Conservation (phyloP, 331 rosid species). For the Prunus yedoensis region DNA sequence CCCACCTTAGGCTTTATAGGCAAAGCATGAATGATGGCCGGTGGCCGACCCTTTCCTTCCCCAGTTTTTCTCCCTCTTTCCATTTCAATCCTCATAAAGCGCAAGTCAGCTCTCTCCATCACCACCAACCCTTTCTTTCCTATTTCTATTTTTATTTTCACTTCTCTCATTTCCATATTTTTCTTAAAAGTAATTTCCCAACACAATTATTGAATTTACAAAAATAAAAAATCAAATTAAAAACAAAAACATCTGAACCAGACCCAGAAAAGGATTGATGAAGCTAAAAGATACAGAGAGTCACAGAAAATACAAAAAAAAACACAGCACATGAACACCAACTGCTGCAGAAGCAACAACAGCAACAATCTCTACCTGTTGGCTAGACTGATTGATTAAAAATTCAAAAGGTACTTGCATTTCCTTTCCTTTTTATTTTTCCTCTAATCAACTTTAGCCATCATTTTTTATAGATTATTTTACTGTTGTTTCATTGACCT, state of each 20-base stretch:
- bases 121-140: constrained; percentile 24
- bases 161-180: neutral
- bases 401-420: constrained; percentile 17
- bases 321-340: neutral
- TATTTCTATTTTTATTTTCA: neutral
- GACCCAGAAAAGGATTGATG: neutral
- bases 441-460: neutral
- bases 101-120: constrained; percentile 39
- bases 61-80: neutral
- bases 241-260: neutral
- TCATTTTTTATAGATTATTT: neutral
- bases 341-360: neutral
- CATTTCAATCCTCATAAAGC: constrained; percentile 43
- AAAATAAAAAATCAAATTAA: neutral
- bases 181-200: neutral
- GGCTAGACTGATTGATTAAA: neutral
- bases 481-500: neutral
- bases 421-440: neutral
- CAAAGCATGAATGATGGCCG: constrained; percentile 36
- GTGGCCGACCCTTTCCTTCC: constrained; percentile 54
- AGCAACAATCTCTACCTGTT: constrained; percentile 4
- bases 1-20: constrained; percentile 29
- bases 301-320: neutral
- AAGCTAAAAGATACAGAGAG: neutral
- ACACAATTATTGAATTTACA: neutral